Evolutionary conservation across 495 filamentous ascomycete genomes (phyloP).

Genomic region (Daldinia grandis): DNA sequence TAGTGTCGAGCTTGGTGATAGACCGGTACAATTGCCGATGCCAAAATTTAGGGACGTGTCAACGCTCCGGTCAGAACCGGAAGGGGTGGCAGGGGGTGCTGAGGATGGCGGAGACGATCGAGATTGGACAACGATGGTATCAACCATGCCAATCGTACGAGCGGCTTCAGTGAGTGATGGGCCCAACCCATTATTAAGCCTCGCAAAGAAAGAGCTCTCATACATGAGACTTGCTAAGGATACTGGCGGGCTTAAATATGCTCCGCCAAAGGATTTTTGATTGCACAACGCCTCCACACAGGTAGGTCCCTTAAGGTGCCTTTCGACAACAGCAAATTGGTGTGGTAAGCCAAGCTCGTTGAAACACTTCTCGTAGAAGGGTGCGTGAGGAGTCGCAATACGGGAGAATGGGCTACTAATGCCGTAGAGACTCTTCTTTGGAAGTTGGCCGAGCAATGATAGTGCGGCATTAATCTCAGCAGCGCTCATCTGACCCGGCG

Average conservation of each 20-base stretch:
- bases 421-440: slow-evolving; percentile 80
- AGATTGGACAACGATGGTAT: slow-evolving; percentile 74
- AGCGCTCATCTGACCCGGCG: slow-evolving; percentile 82
- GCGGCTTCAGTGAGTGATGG: slow-evolving; percentile 75
- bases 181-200: slow-evolving; percentile 62
- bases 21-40: slow-evolving; percentile 25
- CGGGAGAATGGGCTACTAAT: slow-evolving; percentile 70
- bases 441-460: slow-evolving; percentile 79
- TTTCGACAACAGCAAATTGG: slow-evolving; percentile 77
- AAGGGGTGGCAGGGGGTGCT: slow-evolving; percentile 49
- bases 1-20: slow-evolving; percentile 58
- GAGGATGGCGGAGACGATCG: slow-evolving; percentile 46
- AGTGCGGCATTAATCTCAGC: slow-evolving; percentile 83
- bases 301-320: slow-evolving; percentile 67
- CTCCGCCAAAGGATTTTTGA: slow-evolving; percentile 78
- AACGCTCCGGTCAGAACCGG: slow-evolving; percentile 47
- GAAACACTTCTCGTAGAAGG: slow-evolving; percentile 88
- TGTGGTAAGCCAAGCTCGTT: slow-evolving; percentile 88
- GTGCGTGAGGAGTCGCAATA: slow-evolving; percentile 74
- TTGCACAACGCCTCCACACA: slow-evolving; percentile 68
- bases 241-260: slow-evolving; percentile 77
- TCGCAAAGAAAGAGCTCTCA: slow-evolving; percentile 52
- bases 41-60: slow-evolving; percentile 18
- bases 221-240: slow-evolving; percentile 52
- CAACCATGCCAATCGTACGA: slow-evolving; percentile 76